A percentile compares a stretch with the other conserved stretches of the same genome.
phyloP scores from a whole-genome alignment of 164 flowering plant species.

The Vitis rupestris region DNA sequence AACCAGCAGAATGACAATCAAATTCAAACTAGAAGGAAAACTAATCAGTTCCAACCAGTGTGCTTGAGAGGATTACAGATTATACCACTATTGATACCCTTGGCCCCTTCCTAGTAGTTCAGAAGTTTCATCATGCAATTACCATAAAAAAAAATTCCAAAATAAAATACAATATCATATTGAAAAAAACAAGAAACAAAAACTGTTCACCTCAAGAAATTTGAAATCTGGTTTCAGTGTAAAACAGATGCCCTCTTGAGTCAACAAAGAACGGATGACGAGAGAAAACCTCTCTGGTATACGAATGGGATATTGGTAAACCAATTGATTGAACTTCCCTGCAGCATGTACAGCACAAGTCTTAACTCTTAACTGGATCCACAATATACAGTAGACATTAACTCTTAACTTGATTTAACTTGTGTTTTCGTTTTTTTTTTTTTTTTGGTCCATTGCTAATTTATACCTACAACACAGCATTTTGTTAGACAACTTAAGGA shows the following conservation, averaged over 20 bases:
- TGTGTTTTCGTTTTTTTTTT: no score
- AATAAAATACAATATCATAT: background rate
- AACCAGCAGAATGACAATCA: no score
- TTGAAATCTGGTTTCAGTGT: conserved; percentile 87
- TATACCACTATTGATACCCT: background rate
- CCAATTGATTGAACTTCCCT: conserved; percentile 95
- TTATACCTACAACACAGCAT: no score
- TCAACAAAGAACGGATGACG: conserved; percentile 92
- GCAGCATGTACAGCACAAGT: conserved; percentile 23
- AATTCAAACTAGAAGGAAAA: no score
- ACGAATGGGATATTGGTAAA: conserved; percentile 94
- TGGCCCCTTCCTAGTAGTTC: background rate
- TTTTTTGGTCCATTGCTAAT: no score
- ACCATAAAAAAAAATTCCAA: background rate
- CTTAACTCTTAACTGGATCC: no score
- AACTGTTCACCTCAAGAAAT: conserved; percentile 86
- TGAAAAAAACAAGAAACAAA: background rate
- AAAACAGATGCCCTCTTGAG: conserved; percentile 98
- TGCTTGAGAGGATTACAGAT: no score
- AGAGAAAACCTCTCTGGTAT: conserved; percentile 99
- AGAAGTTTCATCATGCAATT: background rate
- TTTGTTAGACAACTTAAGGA: no score
- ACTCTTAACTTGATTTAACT: no score
- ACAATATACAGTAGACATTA: no score
- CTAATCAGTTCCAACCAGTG: background rate